Conservation (phyloP, 768 basidiomycete species). For the Pleurotus cornucopiae region DNA sequence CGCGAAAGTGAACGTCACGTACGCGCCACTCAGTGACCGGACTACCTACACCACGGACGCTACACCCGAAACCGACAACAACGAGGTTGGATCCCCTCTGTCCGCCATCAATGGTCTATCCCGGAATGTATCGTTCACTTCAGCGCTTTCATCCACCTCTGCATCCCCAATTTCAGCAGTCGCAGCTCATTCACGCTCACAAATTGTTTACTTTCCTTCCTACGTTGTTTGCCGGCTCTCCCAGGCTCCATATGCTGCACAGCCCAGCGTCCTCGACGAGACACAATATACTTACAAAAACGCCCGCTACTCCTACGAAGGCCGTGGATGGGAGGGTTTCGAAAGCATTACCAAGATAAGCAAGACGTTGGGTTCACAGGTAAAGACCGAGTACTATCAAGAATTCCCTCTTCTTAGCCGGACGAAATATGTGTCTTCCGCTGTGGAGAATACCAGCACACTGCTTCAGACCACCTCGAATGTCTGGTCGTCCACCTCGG, state of each 20-base stretch:
- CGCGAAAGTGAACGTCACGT: neutral
- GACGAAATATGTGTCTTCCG: neutral
- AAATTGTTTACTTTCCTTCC: conserved; percentile 4
- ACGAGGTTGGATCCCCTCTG: neutral
- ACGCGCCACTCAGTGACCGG: conserved; percentile 3
- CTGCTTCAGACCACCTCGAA: neutral
- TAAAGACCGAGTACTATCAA: neutral
- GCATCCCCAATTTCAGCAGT: neutral
- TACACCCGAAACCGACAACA: neutral
- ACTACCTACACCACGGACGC: conserved; percentile 1
- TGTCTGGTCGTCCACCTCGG: neutral
- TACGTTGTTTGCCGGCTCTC: neutral
- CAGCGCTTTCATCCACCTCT: neutral
- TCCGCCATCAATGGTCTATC: neutral
- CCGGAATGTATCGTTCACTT: conserved; percentile 1
- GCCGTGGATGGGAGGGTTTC: conserved; percentile 2
- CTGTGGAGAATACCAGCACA: neutral
- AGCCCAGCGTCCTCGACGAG: neutral
- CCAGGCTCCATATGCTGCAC: neutral
- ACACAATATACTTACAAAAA: neutral
- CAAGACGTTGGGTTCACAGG: neutral
- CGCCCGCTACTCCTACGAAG: conserved; percentile 3
- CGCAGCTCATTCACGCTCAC: neutral
- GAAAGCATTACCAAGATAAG: conserved; percentile 2
- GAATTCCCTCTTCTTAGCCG: neutral